Percentiles rank a stretch among this genome's conserved stretches.
These are phyloP conservation scores for Microdochium trichocladiopsis DNA, from an alignment of 2,329 filamentous ascomycete species.

Conservation along the genomic window DNA sequence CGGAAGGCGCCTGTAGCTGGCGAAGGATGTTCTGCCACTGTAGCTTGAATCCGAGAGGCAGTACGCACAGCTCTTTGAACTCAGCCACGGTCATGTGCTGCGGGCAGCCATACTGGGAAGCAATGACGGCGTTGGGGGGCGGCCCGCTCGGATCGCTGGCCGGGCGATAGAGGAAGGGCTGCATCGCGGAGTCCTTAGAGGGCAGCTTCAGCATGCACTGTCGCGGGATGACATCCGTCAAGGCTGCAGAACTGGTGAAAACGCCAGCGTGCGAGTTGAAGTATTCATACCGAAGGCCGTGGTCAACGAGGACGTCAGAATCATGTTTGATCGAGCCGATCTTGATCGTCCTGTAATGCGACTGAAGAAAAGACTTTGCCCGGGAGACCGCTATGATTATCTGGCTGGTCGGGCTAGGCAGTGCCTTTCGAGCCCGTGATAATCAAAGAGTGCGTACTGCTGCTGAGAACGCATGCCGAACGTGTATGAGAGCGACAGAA, in stretches of 20 bases:
- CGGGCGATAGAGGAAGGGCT: conserved; percentile 29
- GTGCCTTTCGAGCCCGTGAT: neutral
- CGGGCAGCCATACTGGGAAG: conserved; percentile 40
- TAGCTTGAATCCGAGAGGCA: conserved; percentile 38
- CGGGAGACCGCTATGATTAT: neutral
- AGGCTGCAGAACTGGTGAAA: conserved; percentile 17
- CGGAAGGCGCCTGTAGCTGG: conserved; percentile 35
- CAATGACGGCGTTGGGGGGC: conserved; percentile 43
- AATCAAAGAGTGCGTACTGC: conserved; percentile 14
- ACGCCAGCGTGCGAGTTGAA: neutral
- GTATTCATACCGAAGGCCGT: neutral
- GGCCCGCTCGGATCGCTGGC: conserved; percentile 14
- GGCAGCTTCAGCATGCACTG: conserved; percentile 14
- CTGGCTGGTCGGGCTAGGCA: neutral
- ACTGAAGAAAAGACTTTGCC: neutral
- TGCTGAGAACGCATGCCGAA: conserved; percentile 22
- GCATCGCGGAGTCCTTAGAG: conserved; percentile 19
- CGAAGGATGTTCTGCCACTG: conserved; percentile 50
- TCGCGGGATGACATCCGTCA: conserved; percentile 11
- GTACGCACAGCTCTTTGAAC: conserved; percentile 40
- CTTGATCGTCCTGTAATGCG: neutral
- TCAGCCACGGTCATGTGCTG: conserved; percentile 40
- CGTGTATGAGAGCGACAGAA: conserved; percentile 21
- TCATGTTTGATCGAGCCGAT: neutral
- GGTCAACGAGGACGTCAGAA: neutral